These are phyloP conservation scores for Chenopodium suecicum DNA, from an alignment of 148 eudicot genomes.

Conservation along the genomic window DNA sequence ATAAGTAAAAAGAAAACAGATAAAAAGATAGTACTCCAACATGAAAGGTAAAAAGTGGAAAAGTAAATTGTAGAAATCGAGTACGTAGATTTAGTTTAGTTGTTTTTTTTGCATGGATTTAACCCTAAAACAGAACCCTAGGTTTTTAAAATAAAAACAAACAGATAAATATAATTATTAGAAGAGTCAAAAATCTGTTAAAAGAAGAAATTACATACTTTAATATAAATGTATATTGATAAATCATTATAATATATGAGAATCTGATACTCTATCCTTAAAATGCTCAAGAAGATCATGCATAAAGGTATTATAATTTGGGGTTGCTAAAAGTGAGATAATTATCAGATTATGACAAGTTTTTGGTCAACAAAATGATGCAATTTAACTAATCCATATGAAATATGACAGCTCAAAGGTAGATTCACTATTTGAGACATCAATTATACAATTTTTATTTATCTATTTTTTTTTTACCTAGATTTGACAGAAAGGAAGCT, in stretches of 20 bases:
- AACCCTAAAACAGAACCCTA: conserved; percentile 24
- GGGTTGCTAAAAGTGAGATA: conserved; percentile 17
- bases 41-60: not conserved
- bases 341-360: conserved; percentile 3
- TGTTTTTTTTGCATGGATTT: conserved; percentile 26
- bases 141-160: not conserved
- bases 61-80: conserved; percentile 34
- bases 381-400: not conserved
- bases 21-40: not conserved
- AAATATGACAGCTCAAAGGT: conserved; percentile 10
- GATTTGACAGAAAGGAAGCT: not conserved
- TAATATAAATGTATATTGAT: not conserved
- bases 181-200: conserved; percentile 13
- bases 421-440: conserved; percentile 1
- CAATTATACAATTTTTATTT: not conserved
- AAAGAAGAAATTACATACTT: conserved; percentile 23
- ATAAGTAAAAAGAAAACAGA: conserved; percentile 12
- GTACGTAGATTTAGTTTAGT: conserved; percentile 38
- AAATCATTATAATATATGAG: not conserved
- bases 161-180: not conserved
- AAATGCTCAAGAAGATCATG: conserved; percentile 12
- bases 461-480: not conserved
- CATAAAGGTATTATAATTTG: conserved; percentile 6
- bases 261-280: conserved; percentile 36
- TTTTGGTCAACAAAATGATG: conserved; percentile 23